Base-by-base conservation (phyloP, 2,329 filamentous ascomycete genomes). In the Hypoxylon sp. region DNA sequence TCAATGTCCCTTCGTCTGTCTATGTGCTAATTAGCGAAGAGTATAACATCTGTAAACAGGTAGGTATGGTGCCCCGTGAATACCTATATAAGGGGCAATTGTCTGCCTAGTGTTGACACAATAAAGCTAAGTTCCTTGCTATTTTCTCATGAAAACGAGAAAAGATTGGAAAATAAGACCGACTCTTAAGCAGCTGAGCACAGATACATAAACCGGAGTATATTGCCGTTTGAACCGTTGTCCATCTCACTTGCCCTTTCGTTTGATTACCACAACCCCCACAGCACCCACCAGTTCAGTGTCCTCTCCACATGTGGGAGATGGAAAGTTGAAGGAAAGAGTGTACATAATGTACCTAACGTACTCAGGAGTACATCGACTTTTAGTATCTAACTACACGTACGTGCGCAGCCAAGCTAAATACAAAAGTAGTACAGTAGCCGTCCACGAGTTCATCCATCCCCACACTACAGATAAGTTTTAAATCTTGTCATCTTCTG, bases 251-350 rank as follows among this genome's bases (percentile, higher is more conserved):
- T 21, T 55, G n/a, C 35, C 61, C 47, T 59, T 69, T 57, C 53
- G 66, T 66, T 67, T 70, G 50, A 65, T 64, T 70, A 68, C 58
- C 58, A 64, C 39, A 46, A 67, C 62, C 69, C 69, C 68, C 65
- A 67, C 57, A 60, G 31, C 31, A 59, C 32, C 67, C 51, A 69
- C 59, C 50, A 53, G 59, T 60, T 27, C 24, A 27, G 24, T 3
- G 24, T 27, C 63, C 58, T 65, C 53, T 53, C 32, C 59, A 42
- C 48, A 29, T 27, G 21, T 32, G 15, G 35, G 19, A 62, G 32
- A 48, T 29, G 6, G 19, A 31, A 52, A 31, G 24, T n/a, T n/a
- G 35, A 29, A 44, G 53, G 15, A 55, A 24, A 42, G 35, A 21
- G 24, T 19, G 15, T 6, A n/a, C 15, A 47, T 24, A 15, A 51